Evolutionary conservation across 2,329 filamentous ascomycete genomes (phyloP), one percentile per base, ranked within the genome.

Genomic region (Trichoderma breve): DNA sequence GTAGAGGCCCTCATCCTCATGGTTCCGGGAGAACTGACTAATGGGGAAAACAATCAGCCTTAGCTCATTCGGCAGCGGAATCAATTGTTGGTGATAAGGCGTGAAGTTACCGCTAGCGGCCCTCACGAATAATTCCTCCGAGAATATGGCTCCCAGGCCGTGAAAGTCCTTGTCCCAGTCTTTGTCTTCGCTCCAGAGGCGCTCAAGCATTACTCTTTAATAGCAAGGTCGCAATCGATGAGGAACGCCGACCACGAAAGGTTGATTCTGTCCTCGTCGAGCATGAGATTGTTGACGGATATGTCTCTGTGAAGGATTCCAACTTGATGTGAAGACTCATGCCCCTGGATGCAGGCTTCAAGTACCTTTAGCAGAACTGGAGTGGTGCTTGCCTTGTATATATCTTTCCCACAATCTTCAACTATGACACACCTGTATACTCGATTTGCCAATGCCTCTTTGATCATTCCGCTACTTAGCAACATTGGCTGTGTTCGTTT

Each of bases 151-250:
- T 55, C 24, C 55, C 9, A 58, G 6, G 82, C 83, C 80, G 86
- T 86, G 70, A 85, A 86, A 1, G 80, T 82, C 74, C 78, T 6
- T 15, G 24, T 51, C 1, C 36, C 24, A 28, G n/a, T 64, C 61
- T 51, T 64, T 30, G 32, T 9, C 26, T 64, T 64, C 11, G 26
- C 62, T 30, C 39, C 26, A 18, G 39, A 65, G 6, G 36, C 24
- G 2, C 15, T 15, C 2, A 11, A 21, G 8, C 39, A 1, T 11
- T 26, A 1, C 39, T 51, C 36, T 51, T 24, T 14, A 11, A 51
- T 34, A 21, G 15, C 4, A 8, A 32, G 2, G 2, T 15, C 9
- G 24, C 28, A 36, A 18, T 65, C 18, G n/a, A 65, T 51, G 7
- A 65, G 12, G 6, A 65, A 51, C 11, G 39, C 8, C 0, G 24